Evolutionary conservation across 176 grass and related monocot genomes (phyloP), one percentile per base, ranked within the genome.

Genomic region (Carex pumila): DNA sequence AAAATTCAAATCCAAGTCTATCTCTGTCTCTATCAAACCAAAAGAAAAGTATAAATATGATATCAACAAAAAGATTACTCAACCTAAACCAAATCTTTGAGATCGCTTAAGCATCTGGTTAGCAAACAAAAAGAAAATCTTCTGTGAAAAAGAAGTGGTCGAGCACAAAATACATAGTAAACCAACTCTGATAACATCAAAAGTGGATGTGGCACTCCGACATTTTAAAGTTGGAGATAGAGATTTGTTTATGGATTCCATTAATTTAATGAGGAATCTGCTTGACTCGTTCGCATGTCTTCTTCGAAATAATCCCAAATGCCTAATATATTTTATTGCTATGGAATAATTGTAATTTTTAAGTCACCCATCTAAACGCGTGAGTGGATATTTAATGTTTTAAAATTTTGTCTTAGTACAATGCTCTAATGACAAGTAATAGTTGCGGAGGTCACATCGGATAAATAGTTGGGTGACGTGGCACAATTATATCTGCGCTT

Each of bases 321-420:
- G n/a, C 19, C 71, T 3, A 12, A 75, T 31, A 12, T 9, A 52
- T 75, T 75, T 52, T 75, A 72, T 50, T 43, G n/a, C 41, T 12
- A 13, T 12, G 43, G 70, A 49, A 73, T 22, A 31, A 13, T 53
- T 19, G 21, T 3, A 12, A 15, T 29, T 74, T 50, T 53, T 54
- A 15, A 75, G 47, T 75, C 71, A 75, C 47, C 1, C 22, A 22
- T n/a, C 21, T 31, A 76, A 76, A 49, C 72, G 49, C 49, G 72
- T 76, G 72, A 76, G 72, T 76, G 72, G 72, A 77, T 77, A 56
- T 32, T 31, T 56, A 22, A 77, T 55, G 22, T 49, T 7, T 31
- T 15, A 0, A 18, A 29, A 21, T 75, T 52, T 52, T 29, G 10
- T 53, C 10, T 25, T 29, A 29, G 5, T 19, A 75, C 0, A 17